Evolutionary conservation across 805 yeast species (phyloP), one percentile per base, ranked within the genome.

Genomic region (Scheffersomyces amazonensis): DNA sequence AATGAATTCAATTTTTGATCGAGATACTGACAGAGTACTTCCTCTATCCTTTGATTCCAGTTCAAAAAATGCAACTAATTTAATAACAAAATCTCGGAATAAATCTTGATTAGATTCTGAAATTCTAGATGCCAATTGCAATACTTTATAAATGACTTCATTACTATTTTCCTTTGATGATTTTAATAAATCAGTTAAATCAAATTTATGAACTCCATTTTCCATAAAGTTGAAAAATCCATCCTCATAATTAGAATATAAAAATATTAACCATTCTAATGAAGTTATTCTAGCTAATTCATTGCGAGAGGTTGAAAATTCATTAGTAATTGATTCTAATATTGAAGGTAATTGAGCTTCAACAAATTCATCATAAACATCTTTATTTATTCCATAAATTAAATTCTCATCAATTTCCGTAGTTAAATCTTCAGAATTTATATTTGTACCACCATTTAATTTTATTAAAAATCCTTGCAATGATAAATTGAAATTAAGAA

Each of bases 181-280:
- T 53, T 81, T 83, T 37, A 93, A 68, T 25, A 93, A 67, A 0
- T 89, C 87, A 10, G 86, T 80, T 50, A 89, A 81, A 31, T 88
- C 83, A 41, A 69, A 56, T 13, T 31, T 24, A 5, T 17, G 5
- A 6, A 23, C n/a, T 3, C 39, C 39, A 5, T 40, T 44, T 7
- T 43, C 51, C 8, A 57, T 52, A 19, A 58, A 52, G 23, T 46
- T 48, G 31, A 63, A 56, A 33, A 65, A 65, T 19, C 58, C 48
- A 4, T 55, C 47, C 2, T 67, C 54, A 41, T 83, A 82, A 47
- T 82, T 82, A 19, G 78, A 72, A 53, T 89, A 91, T 29, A 93
- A 69, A 73, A 87, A 78, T 12, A 81, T 79, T 22, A 93, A 68
- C 99, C 99, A 93, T 46, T 90, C 96, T 24, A 93, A 65, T 17